Conservation (phyloP, 192 early-diverging fungal genomes). For the Helicostylum pulchrum region DNA sequence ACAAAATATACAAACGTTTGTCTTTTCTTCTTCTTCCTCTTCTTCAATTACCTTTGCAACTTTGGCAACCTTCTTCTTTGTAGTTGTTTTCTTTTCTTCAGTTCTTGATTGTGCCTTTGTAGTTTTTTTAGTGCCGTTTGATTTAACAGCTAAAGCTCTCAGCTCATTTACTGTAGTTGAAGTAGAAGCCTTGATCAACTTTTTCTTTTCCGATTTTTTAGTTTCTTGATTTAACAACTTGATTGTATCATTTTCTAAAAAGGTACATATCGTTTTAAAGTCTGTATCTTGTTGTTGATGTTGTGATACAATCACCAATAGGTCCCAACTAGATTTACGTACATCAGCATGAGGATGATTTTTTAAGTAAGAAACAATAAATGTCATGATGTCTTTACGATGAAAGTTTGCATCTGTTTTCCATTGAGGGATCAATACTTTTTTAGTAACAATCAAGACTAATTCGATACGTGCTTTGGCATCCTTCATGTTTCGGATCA, state of each 20-base stretch:
- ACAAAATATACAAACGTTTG: conserved; percentile 67
- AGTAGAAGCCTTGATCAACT: neutral
- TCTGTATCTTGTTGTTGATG: neutral
- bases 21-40: conserved; percentile 8
- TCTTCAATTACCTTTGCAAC: neutral
- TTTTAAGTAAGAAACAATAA: conserved; percentile 5
- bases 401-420: neutral
- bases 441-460: neutral
- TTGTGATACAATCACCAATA: neutral
- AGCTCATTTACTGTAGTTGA: conserved; percentile 11
- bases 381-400: conserved; percentile 6
- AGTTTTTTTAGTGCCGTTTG: conserved; percentile 10
- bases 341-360: conserved; percentile 11
- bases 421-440: conserved; percentile 3
- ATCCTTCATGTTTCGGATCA: conserved; percentile 24
- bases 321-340: neutral
- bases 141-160: conserved; percentile 17
- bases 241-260: conserved; percentile 5
- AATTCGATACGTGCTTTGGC: conserved; percentile 21
- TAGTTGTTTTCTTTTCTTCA: conserved; percentile 24
- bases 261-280: neutral
- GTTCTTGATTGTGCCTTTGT: conserved; percentile 1
- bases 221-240: neutral
- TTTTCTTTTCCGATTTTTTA: conserved; percentile 9
- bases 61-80: conserved; percentile 3